Evolutionary conservation across 495 filamentous ascomycete species (phyloP).

Genomic region (Penicillium flavigenum): DNA sequence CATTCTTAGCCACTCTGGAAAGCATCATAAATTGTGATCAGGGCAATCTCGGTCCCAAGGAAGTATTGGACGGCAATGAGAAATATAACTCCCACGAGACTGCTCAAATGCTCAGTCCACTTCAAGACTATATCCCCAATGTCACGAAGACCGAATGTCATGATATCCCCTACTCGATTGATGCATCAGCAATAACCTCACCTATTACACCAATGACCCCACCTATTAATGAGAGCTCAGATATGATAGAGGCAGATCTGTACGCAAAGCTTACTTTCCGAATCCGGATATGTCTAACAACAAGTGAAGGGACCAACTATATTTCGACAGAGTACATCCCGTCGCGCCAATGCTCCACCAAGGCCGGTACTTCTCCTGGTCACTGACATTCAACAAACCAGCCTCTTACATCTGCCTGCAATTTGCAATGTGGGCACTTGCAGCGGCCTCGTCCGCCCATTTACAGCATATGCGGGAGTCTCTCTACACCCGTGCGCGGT

Average conservation of each 20-base stretch:
- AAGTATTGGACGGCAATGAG: not conserved
- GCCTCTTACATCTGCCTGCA: constrained; percentile 45
- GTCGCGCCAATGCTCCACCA: constrained; percentile 55
- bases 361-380: constrained; percentile 43
- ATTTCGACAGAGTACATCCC: constrained; percentile 58
- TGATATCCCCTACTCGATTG: not conserved
- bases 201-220: not conserved
- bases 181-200: not conserved
- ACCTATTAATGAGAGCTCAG: constrained; percentile 1
- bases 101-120: not conserved
- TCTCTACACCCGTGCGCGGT: constrained; percentile 49
- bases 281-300: constrained; percentile 12
- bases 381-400: constrained; percentile 26
- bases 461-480: constrained; percentile 46
- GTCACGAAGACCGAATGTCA: not conserved
- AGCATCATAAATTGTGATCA: constrained; percentile 10
- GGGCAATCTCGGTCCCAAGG: not conserved
- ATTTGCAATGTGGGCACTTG: constrained; percentile 57
- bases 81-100: not conserved
- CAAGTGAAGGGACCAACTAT: constrained; percentile 52
- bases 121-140: not conserved
- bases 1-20: constrained; percentile 7
- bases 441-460: constrained; percentile 52
- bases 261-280: not conserved
- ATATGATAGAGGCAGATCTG: constrained; percentile 12